Percentiles rank a stretch among this genome's conserved stretches.
These are phyloP conservation scores for Teratosphaeria viscida DNA, from an alignment of 2,329 filamentous ascomycete genomes.

Conservation along the genomic window DNA sequence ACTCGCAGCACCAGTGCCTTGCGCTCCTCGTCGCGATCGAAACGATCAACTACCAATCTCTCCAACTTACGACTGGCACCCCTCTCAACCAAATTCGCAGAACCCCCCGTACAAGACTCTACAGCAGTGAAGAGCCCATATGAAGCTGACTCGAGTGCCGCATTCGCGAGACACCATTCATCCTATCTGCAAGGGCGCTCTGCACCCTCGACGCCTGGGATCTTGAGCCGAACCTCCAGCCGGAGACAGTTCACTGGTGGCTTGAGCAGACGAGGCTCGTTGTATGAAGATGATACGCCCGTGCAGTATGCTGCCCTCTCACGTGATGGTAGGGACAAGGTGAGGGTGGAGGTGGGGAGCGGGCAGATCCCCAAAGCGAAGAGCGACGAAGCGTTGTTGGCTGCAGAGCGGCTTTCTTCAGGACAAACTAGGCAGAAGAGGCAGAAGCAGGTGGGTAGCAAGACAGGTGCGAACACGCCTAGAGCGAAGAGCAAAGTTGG, in stretches of 20 bases:
- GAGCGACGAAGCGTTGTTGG: constrained; percentile 32
- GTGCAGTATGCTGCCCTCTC: constrained; percentile 10
- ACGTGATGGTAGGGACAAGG: not conserved
- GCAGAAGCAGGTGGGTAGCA: constrained; percentile 23
- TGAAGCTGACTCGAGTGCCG: constrained; percentile 14
- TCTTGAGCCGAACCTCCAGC: constrained; percentile 34
- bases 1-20: constrained; percentile 9
- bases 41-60: constrained; percentile 49
- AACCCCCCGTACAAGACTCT: constrained; percentile 24
- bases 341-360: constrained; percentile 11
- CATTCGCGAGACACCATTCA: constrained; percentile 22
- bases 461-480: constrained; percentile 11
- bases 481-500: constrained; percentile 2
- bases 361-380: constrained; percentile 35
- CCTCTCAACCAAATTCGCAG: constrained; percentile 37
- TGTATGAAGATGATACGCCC: constrained; percentile 17
- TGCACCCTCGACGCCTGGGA: constrained; percentile 39
- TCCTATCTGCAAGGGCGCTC: constrained; percentile 41
- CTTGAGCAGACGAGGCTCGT: constrained; percentile 21
- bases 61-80: constrained; percentile 52
- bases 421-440: constrained; percentile 9
- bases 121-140: constrained; percentile 18
- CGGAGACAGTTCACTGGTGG: constrained; percentile 23
- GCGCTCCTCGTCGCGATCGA: constrained; percentile 23
- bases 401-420: constrained; percentile 13